phyloP scores from a whole-genome alignment of 345 rosid species.

The Brassica juncea region DNA sequence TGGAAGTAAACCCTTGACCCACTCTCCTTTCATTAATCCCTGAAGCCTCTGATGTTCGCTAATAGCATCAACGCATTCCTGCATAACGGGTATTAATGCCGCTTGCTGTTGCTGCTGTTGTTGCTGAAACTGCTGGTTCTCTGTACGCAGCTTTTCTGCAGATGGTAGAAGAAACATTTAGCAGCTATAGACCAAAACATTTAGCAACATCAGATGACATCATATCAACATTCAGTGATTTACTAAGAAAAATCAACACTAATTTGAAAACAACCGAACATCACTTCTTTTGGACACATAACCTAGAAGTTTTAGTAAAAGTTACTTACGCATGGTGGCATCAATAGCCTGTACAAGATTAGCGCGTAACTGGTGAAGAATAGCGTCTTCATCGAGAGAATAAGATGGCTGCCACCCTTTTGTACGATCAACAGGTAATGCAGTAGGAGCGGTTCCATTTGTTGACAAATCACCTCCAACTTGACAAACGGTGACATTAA shows the following conservation, averaged over 20 bases:
- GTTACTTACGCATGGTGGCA: slow-evolving; percentile 60
- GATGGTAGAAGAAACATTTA: slow-evolving; percentile 23
- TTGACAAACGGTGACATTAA: slow-evolving; percentile 65
- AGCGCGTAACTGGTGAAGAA: slow-evolving; percentile 76
- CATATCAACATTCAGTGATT: background rate
- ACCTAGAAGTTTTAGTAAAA: slow-evolving; percentile 3
- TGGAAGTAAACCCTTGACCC: slow-evolving; percentile 88
- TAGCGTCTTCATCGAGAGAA: slow-evolving; percentile 78
- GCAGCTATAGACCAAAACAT: slow-evolving; percentile 12
- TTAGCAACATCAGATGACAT: slow-evolving; percentile 4
- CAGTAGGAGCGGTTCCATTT: slow-evolving; percentile 49
- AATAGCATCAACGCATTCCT: slow-evolving; percentile 83
- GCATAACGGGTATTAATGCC: slow-evolving; percentile 67
- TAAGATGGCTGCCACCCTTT: slow-evolving; percentile 83
- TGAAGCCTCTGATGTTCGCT: slow-evolving; percentile 93
- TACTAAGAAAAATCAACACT: background rate
- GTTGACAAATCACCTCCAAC: slow-evolving; percentile 65
- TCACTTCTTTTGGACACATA: slow-evolving; percentile 6
- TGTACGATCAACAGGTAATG: slow-evolving; percentile 56
- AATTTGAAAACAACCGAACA: slow-evolving; percentile 1
- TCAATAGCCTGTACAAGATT: slow-evolving; percentile 79
- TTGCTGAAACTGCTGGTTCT: slow-evolving; percentile 42
- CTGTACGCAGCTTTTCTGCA: slow-evolving; percentile 60
- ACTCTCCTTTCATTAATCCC: slow-evolving; percentile 86
- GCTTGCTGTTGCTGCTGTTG: slow-evolving; percentile 72